Evolutionary conservation across 129 eudicot species (phyloP).

Genomic region (Cynara cardunculus): DNA sequence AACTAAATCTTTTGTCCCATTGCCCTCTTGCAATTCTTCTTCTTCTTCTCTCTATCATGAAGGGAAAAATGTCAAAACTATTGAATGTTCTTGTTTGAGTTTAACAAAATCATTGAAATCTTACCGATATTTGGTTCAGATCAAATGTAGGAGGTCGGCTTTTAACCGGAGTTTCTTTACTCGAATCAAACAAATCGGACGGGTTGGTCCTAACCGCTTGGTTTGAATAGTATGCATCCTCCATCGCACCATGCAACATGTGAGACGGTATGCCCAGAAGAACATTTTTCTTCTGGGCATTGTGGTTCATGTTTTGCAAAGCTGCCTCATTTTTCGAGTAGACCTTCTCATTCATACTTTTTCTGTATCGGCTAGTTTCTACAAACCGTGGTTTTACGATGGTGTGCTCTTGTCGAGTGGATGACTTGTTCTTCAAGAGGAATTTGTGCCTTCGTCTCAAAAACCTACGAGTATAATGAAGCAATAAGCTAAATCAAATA

Average conservation of each 20-base stretch:
- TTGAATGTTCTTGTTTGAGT: neutral
- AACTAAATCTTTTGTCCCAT: slow-evolving; percentile 2
- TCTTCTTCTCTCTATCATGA: slow-evolving; percentile 35
- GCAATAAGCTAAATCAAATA: no score
- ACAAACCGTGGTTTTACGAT: slow-evolving; percentile 3
- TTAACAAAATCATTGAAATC: neutral
- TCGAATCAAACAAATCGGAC: slow-evolving; percentile 6
- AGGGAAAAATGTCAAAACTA: neutral
- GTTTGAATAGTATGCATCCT: slow-evolving; percentile 26
- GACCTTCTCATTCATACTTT: slow-evolving; percentile 6
- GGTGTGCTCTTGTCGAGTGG: slow-evolving; percentile 19
- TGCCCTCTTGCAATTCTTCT: slow-evolving; percentile 39
- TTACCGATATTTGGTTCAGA: slow-evolving; percentile 56
- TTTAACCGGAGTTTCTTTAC: slow-evolving; percentile 22
- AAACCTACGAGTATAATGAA: slow-evolving; percentile 29
- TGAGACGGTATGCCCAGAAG: neutral
- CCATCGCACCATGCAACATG: slow-evolving; percentile 10
- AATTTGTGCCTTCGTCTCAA: slow-evolving; percentile 36
- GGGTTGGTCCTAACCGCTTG: slow-evolving; percentile 18
- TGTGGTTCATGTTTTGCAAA: slow-evolving; percentile 13
- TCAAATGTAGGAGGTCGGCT: slow-evolving; percentile 48
- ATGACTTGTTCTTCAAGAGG: slow-evolving; percentile 31
- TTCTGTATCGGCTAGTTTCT: slow-evolving; percentile 6
- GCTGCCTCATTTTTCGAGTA: slow-evolving; percentile 23
- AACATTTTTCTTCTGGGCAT: slow-evolving; percentile 25